A percentile compares a stretch with the other conserved stretches of the same genome.
These are phyloP conservation scores for Tylopilus sp. DNA, from an alignment of 768 basidiomycete genomes.

Conservation along the genomic window DNA sequence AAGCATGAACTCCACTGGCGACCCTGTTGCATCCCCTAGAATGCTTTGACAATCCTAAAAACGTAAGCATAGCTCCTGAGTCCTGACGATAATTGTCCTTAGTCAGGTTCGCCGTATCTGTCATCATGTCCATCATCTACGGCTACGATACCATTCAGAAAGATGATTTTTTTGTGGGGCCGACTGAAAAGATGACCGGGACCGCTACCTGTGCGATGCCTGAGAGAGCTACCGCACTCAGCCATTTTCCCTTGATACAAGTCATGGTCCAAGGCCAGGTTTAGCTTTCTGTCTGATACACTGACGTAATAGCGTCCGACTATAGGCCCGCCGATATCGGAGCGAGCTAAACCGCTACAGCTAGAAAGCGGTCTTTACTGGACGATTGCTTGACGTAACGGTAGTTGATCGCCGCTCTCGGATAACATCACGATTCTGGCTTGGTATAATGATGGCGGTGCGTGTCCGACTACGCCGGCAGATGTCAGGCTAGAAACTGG, in stretches of 20 bases:
- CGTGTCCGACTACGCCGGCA: too few relatives aligned
- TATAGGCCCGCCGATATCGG: too few relatives aligned
- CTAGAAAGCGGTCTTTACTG: too few relatives aligned
- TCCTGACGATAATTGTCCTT: not conserved
- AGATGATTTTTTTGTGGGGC: constrained; percentile 17
- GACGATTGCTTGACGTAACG: too few relatives aligned
- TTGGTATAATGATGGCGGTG: too few relatives aligned
- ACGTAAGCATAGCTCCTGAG: constrained; percentile 18
- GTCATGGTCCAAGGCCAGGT: not conserved
- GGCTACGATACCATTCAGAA: constrained; percentile 15
- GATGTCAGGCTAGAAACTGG: too few relatives aligned
- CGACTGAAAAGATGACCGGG: constrained; percentile 8
- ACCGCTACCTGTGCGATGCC: constrained; percentile 11
- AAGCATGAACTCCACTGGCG: constrained; percentile 2
- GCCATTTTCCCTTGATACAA: constrained; percentile 18
- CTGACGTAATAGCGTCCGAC: too few relatives aligned
- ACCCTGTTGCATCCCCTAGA: constrained; percentile 13
- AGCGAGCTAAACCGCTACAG: too few relatives aligned
- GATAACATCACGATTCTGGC: too few relatives aligned
- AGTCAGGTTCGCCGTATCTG: constrained; percentile 16
- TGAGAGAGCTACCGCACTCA: constrained; percentile 17
- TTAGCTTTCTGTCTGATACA: not conserved
- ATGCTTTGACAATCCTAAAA: constrained; percentile 7
- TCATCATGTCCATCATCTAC: constrained; percentile 19
- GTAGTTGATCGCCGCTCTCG: too few relatives aligned